These are phyloP conservation scores for Leccinum pellstonianum DNA, from an alignment of 768 basidiomycete genomes.

Conservation along the genomic window DNA sequence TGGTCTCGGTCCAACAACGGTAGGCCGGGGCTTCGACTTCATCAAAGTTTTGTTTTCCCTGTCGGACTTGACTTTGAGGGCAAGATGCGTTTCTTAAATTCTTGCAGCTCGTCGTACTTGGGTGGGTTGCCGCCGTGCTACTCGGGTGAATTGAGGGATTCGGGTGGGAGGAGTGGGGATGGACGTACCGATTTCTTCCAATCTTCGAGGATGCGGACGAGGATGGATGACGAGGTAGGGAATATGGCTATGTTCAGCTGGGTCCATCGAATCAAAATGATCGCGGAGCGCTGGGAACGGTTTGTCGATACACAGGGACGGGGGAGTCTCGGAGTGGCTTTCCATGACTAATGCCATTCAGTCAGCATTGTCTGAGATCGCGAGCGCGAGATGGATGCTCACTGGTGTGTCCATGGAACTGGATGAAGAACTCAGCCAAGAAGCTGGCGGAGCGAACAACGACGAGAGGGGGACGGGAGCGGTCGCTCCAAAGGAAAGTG, in stretches of 20 bases:
- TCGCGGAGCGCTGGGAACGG: slow-evolving; percentile 83
- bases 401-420: slow-evolving; percentile 88
- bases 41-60: slow-evolving; percentile 84
- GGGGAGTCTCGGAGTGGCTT: slow-evolving; percentile 74
- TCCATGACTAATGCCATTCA: slow-evolving; percentile 65
- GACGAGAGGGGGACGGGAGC: slow-evolving; percentile 64
- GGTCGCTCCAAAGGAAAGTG: slow-evolving; percentile 63
- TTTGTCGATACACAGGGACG: slow-evolving; percentile 80
- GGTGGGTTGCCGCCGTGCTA: slow-evolving; percentile 68
- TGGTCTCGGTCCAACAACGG: slow-evolving; percentile 65
- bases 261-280: slow-evolving; percentile 79
- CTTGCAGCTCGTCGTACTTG: slow-evolving; percentile 62
- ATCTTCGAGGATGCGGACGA: slow-evolving; percentile 78
- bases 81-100: slow-evolving; percentile 69
- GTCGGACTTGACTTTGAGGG: slow-evolving; percentile 67
- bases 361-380: background rate
- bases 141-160: background rate
- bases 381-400: slow-evolving; percentile 28
- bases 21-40: slow-evolving; percentile 90
- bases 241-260: slow-evolving; percentile 85
- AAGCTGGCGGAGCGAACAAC: slow-evolving; percentile 89
- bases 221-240: slow-evolving; percentile 78
- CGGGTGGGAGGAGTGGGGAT: background rate
- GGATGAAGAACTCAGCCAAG: slow-evolving; percentile 83
- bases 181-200: slow-evolving; percentile 74